phyloP scores from a whole-genome alignment of 352 stramenopile species.

The Pythium insidiosum region DNA sequence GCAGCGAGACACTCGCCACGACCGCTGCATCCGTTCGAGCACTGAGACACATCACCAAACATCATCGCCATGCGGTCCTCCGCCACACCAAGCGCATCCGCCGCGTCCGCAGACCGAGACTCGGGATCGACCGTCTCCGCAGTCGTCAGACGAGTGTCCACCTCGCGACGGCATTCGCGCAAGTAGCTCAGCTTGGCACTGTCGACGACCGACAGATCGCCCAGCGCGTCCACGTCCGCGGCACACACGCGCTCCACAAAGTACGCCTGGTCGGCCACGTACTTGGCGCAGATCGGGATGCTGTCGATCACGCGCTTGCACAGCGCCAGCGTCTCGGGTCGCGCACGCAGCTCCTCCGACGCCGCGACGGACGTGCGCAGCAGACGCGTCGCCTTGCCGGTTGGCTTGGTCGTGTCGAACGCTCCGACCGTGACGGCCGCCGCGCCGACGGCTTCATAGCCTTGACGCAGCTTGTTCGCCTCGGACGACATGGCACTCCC shows the following conservation, averaged over 20 bases:
- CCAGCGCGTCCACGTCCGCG: conserved; percentile 7
- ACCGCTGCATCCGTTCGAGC: conserved; percentile 6
- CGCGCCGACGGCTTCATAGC: too few species aligned
- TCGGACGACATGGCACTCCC: too few species aligned
- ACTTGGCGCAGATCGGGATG: conserved; percentile 6
- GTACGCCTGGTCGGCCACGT: conserved; percentile 10
- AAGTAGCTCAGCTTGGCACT: neutral
- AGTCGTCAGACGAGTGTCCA: neutral
- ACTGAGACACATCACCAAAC: conserved; percentile 2
- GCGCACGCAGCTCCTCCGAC: too few species aligned
- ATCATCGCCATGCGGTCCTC: neutral
- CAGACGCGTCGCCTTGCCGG: too few species aligned
- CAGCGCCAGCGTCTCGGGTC: conserved; percentile 6
- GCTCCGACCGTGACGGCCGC: too few species aligned
- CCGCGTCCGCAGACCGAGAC: too few species aligned
- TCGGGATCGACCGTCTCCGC: too few species aligned
- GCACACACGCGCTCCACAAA: conserved; percentile 13
- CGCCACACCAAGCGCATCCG: neutral
- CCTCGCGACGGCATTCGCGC: neutral
- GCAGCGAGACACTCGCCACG: conserved; percentile 10
- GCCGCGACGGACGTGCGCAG: too few species aligned
- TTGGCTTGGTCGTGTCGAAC: too few species aligned
- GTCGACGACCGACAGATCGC: conserved; percentile 9
- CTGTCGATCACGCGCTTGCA: conserved; percentile 15
- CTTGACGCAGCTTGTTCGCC: too few species aligned